Base-by-base conservation (phyloP, 352 stramenopile genomes). In the Salisapilia sapeloensis region DNA sequence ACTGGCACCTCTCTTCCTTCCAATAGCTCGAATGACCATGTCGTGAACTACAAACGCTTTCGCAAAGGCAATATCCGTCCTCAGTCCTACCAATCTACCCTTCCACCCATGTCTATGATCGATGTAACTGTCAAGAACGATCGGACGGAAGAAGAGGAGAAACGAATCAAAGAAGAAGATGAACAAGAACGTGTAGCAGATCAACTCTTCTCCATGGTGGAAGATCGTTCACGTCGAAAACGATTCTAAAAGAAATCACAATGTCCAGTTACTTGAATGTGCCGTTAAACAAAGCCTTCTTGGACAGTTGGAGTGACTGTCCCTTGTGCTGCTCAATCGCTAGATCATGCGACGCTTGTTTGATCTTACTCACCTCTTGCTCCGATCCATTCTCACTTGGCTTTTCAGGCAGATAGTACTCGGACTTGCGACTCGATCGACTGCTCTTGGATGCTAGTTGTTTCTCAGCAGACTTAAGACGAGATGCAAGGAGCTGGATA, bases 361-460 rank as follows among this genome's bases (percentile, higher is more conserved):
- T 72, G 47, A 87, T 82, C 46, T 89, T 92, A 40, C 87, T 67
- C n/a, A 92, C 49, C 21, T 53, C 65, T 15, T 64, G 85, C 16
- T 89, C 72, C 31, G 89, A 72, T 14, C 60, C 42, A 9, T 81
- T 65, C 33, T 82, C 74, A 36, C 58, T 60, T 35, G 81, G 61
- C 48, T 85, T 82, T 40, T 92, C 76, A 2, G 76, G 72, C 6
- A 92, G 67, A 33, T 86, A 92, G 29, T 87, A 89, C 18, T 87
- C 76, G 10, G 66, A 65, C 42, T 89, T 89, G 17, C 76, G 70
- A 6, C 61, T 59, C n/a, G 55, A 60, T 23, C 72, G 64, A 20
- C 61, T 48, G 6, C 44, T 52, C 9, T 66, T 65, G 20, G 65
- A 53, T 22, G 61, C 53, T 14, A 86, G 37, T 19, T 77, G 55